Evolutionary conservation across 2,329 filamentous ascomycete genomes (phyloP), one percentile per base, ranked within the genome.

Genomic region (Trichoderma citrinoviride): DNA sequence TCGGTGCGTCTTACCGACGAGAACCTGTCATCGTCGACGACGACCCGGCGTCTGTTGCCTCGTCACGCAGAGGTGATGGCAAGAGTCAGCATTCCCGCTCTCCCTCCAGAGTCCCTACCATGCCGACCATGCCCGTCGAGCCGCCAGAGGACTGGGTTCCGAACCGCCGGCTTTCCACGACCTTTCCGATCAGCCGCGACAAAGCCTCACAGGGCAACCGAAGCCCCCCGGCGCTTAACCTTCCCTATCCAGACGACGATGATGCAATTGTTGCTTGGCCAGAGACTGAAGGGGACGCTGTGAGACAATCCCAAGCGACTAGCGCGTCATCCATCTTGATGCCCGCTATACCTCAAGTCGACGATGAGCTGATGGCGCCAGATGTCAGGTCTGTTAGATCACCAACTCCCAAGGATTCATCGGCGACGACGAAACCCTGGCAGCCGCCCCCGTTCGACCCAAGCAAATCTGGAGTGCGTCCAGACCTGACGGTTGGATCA

Each of bases 391-490:
- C 21, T 17, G 27, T 53, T 7, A 53, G 33, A 37, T 55, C 50
- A 7, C 23, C 52, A 25, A 58, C 65, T 7, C 52, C 65, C 19
- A 27, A 37, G 21, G 25, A 57, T 15, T 23, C 68, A 17, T 67
- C 68, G 14, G 63, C 67, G 6, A 66, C 71, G 19, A 73, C 72
- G 19, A 73, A 75, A 25, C 70, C 76, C 25, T 85, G 83, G 81
- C 79, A 82, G 43, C 80, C 81, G 2, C 73, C 77, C 5, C 71
- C 76, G 5, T 83, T 83, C 60, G 78, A 82, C 47, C 81, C 79
- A 54, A 68, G 71, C 63, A 70, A 75, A 57, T 74, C 78, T 49
- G 70, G 71, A 2, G 66, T 72, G 15, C 71, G 71, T 29, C 68
- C 75, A 7, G 79, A 81, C n/a, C 75, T 77, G 44, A 75, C 78